Conservation (phyloP, 768 basidiomycete genomes). For the Pulveroboletus frians region DNA sequence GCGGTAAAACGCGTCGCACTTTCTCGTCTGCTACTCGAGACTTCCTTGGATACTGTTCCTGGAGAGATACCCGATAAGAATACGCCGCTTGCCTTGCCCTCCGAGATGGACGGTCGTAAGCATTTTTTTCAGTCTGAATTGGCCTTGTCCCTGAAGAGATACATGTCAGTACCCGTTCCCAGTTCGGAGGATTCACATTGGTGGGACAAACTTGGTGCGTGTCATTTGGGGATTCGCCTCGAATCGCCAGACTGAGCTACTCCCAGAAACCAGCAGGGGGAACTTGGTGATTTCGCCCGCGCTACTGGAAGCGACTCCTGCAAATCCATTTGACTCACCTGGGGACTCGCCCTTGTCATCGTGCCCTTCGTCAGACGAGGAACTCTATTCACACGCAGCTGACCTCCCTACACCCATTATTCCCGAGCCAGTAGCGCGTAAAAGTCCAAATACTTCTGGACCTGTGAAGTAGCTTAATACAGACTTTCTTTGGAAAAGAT, state of each 20-base stretch:
- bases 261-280: slow-evolving; percentile 17
- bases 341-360: slow-evolving; percentile 61
- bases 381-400: slow-evolving; percentile 70
- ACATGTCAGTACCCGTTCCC: slow-evolving; percentile 68
- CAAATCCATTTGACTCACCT: slow-evolving; percentile 75
- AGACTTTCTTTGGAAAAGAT: not conserved
- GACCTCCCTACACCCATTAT: slow-evolving; percentile 65
- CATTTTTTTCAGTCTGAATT: slow-evolving; percentile 1
- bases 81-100: slow-evolving; percentile 48
- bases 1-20: slow-evolving; percentile 65
- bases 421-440: slow-evolving; percentile 27
- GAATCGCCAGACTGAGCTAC: not conserved
- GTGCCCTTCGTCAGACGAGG: slow-evolving; percentile 81
- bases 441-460: slow-evolving; percentile 2
- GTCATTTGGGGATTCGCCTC: not conserved
- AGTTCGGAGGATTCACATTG: slow-evolving; percentile 72
- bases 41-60: slow-evolving; percentile 53
- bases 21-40: slow-evolving; percentile 62
- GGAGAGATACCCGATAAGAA: slow-evolving; percentile 70
- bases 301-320: slow-evolving; percentile 36
- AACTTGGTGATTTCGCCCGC: slow-evolving; percentile 32
- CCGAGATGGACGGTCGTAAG: slow-evolving; percentile 34
- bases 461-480: slow-evolving; percentile 9
- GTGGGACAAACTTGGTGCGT: slow-evolving; percentile 72
- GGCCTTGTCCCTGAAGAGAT: slow-evolving; percentile 2